Evolutionary conservation across 257 asterid genomes (phyloP).

Genomic region (Solanum rostratum): DNA sequence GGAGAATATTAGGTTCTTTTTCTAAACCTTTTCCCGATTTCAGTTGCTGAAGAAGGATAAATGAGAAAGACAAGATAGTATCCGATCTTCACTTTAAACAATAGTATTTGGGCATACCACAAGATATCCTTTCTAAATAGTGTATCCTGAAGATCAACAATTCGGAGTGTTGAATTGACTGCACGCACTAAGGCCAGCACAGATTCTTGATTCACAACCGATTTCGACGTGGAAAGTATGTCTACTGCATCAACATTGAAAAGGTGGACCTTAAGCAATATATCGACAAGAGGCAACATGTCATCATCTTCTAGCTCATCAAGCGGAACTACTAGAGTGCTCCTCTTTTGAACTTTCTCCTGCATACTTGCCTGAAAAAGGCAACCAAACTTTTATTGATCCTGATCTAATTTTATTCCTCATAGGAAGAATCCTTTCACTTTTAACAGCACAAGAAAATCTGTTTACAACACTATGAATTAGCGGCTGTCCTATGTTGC

Average conservation of each 20-base stretch:
- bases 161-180: conserved; percentile 10
- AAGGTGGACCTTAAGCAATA: conserved; percentile 1
- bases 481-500: neutral
- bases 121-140: conserved; percentile 14
- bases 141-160: conserved; percentile 13
- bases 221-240: neutral
- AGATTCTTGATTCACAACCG: conserved; percentile 10
- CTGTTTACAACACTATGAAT: neutral
- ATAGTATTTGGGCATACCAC: conserved; percentile 9
- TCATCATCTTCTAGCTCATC: conserved; percentile 15
- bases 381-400: neutral
- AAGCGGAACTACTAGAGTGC: conserved; percentile 9
- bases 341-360: neutral
- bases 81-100: neutral
- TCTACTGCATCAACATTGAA: conserved; percentile 3
- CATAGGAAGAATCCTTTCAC: neutral
- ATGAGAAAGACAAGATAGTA: neutral
- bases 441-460: neutral
- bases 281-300: conserved; percentile 10
- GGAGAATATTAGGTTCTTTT: neutral
- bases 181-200: conserved; percentile 8
- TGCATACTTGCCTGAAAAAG: conserved; percentile 12
- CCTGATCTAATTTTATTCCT: neutral
- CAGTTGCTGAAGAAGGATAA: neutral
- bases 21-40: neutral